Percentiles rank a stretch among this genome's conserved stretches.
These are phyloP conservation scores for Phytophthora crassamura DNA, from an alignment of 352 stramenopile genomes.

Conservation along the genomic window DNA sequence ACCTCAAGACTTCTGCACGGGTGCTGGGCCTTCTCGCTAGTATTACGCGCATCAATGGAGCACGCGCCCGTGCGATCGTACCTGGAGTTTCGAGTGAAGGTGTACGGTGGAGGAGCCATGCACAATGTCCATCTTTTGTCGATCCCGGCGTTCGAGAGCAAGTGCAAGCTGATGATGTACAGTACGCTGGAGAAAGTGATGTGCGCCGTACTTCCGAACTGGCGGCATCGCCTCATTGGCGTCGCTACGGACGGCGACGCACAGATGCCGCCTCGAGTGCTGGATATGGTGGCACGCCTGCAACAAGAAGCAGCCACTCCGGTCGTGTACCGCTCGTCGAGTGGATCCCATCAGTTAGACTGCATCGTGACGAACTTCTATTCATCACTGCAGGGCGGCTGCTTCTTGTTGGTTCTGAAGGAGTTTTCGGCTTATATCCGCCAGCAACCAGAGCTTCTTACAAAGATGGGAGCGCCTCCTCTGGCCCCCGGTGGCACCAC, in stretches of 20 bases:
- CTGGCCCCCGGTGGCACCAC: background rate
- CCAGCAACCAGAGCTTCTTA: conserved; percentile 39
- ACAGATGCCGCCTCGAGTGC: conserved; percentile 33
- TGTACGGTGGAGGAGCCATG: conserved; percentile 39
- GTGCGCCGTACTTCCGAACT: conserved; percentile 45
- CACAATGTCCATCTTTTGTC: conserved; percentile 52
- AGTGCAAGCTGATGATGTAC: conserved; percentile 41
- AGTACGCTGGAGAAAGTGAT: conserved; percentile 41
- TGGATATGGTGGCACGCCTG: conserved; percentile 41
- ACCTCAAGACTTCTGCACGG: conserved; percentile 41
- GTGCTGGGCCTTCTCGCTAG: conserved; percentile 61
- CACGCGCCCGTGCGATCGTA: conserved; percentile 42
- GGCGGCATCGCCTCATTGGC: conserved; percentile 45
- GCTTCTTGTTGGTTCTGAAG: conserved; percentile 45
- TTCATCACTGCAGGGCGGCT: conserved; percentile 44
- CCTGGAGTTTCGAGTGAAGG: conserved; percentile 54
- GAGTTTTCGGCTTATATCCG: conserved; percentile 42
- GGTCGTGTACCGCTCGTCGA: conserved; percentile 43
- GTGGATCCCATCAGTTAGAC: conserved; percentile 42
- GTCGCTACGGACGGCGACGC: conserved; percentile 45
- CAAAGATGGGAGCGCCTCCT: conserved; percentile 32
- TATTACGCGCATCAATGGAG: conserved; percentile 38
- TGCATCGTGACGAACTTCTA: conserved; percentile 54
- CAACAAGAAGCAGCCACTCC: conserved; percentile 31
- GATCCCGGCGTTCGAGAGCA: conserved; percentile 46